These are phyloP conservation scores for Cyclostephanos tholiformis DNA, from an alignment of 108 stramenopile species.

Conservation along the genomic window DNA sequence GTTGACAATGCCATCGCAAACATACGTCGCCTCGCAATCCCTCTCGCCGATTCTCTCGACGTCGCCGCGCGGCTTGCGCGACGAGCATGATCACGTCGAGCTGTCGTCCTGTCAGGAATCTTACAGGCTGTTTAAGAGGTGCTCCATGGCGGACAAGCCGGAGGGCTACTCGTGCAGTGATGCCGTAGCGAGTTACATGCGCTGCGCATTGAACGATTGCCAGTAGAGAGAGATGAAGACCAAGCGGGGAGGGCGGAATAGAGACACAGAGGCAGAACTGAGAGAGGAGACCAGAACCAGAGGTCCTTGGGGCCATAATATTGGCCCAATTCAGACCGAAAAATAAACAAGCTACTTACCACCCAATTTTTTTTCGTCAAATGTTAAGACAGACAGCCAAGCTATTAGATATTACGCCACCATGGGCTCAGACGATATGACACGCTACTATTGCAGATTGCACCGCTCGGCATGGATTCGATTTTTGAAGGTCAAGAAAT, in stretches of 20 bases:
- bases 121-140: constrained; percentile 35
- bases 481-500: too few species aligned
- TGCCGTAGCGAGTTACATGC: constrained; percentile 35
- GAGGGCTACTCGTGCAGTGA: constrained; percentile 27
- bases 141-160: constrained; percentile 12
- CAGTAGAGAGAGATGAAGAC: neutral
- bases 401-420: too few species aligned
- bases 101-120: constrained; percentile 34
- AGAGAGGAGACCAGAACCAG: too few species aligned
- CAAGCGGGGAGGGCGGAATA: neutral
- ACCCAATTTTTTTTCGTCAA: too few species aligned
- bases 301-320: too few species aligned
- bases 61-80: neutral
- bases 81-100: neutral
- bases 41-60: neutral
- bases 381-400: too few species aligned
- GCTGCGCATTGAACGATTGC: constrained; percentile 26
- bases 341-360: too few species aligned
- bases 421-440: too few species aligned
- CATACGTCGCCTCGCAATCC: constrained; percentile 8
- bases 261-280: too few species aligned
- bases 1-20: neutral
- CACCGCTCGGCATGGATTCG: too few species aligned
- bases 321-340: too few species aligned
- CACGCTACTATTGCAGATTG: too few species aligned